Evolutionary conservation across 1,139 yeast genomes (phyloP).

Genomic region (Yarrowia galli): DNA sequence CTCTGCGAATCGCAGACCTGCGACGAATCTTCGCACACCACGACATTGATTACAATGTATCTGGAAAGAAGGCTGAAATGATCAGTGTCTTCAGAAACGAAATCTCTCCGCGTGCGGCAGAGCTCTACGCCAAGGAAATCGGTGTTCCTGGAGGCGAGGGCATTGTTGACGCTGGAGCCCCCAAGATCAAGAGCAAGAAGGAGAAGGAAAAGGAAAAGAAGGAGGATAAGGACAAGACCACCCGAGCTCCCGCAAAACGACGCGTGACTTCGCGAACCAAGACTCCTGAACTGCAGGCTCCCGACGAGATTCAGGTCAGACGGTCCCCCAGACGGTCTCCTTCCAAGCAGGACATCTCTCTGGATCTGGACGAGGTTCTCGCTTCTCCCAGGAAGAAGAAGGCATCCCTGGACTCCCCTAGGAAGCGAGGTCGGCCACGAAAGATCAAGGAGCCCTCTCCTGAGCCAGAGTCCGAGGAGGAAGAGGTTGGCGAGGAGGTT

Average conservation of each 20-base stretch:
- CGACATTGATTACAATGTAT: slow-evolving; percentile 62
- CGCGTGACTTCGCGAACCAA: slow-evolving; percentile 17
- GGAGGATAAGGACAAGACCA: slow-evolving; percentile 6
- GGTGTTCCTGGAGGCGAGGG: slow-evolving; percentile 47
- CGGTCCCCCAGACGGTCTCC: slow-evolving; percentile 37
- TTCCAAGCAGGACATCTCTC: slow-evolving; percentile 23
- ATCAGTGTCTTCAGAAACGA: slow-evolving; percentile 60
- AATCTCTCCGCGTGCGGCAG: slow-evolving; percentile 55
- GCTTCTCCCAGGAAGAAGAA: slow-evolving; percentile 21
- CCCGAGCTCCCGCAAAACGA: neutral
- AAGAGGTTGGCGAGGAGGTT: slow-evolving; percentile 1
- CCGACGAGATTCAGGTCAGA: slow-evolving; percentile 27
- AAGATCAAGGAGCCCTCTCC: slow-evolving; percentile 35
- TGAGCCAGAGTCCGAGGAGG: slow-evolving; percentile 37
- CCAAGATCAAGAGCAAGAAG: slow-evolving; percentile 40
- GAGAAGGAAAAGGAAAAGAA: slow-evolving; percentile 1
- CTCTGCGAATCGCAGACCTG: slow-evolving; percentile 68
- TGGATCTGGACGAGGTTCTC: slow-evolving; percentile 32
- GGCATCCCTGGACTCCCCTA: slow-evolving; percentile 18
- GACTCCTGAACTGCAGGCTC: slow-evolving; percentile 29
- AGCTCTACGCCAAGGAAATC: slow-evolving; percentile 49
- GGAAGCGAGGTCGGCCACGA: slow-evolving; percentile 37
- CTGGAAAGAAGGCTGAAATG: slow-evolving; percentile 68
- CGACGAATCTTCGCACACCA: slow-evolving; percentile 67
- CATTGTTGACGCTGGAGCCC: slow-evolving; percentile 50